A percentile compares a stretch with the other conserved stretches of the same genome.
Conservation (phyloP, 169 alveolate genomes). For the Cryptosporidium tyzzeri region DNA sequence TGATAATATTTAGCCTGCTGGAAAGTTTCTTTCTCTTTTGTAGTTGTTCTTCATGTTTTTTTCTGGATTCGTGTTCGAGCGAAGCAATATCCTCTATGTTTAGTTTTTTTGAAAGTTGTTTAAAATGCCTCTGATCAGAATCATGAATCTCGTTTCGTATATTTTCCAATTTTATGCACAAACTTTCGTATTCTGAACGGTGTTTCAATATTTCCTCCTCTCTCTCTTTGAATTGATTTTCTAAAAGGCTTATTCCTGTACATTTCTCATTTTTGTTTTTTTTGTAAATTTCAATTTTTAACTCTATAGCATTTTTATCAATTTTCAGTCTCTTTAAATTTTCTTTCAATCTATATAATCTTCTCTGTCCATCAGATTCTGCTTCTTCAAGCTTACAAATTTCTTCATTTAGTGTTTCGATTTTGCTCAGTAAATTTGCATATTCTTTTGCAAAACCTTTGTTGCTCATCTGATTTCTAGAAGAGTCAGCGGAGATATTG, state of each 20-base stretch:
- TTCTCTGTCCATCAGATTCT: constrained; percentile 50
- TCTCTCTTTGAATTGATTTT: constrained; percentile 27
- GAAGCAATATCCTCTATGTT: constrained; percentile 53
- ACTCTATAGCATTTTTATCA: constrained; percentile 30
- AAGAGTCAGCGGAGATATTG: constrained; percentile 32
- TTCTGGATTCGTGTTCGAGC: constrained; percentile 38
- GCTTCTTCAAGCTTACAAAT: constrained; percentile 26
- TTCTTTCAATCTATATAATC: constrained; percentile 37
- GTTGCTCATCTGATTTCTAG: background rate
- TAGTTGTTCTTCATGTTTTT: constrained; percentile 52
- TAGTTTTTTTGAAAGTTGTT: constrained; percentile 39
- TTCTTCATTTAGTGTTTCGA: constrained; percentile 23
- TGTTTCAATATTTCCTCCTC: background rate
- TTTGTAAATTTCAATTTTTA: constrained; percentile 15
- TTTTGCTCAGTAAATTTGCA: background rate
- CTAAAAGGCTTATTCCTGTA: background rate
- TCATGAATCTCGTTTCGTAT: constrained; percentile 14
- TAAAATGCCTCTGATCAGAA: constrained; percentile 43
- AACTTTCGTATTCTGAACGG: background rate
- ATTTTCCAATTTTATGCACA: constrained; percentile 5
- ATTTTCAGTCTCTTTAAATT: constrained; percentile 43
- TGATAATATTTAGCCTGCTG: constrained; percentile 30
- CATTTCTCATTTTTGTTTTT: constrained; percentile 31
- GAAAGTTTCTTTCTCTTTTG: constrained; percentile 51
- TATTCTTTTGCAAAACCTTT: constrained; percentile 37